Conservation (phyloP, 139 green algal genomes). For the Chlorella sp. region DNA sequence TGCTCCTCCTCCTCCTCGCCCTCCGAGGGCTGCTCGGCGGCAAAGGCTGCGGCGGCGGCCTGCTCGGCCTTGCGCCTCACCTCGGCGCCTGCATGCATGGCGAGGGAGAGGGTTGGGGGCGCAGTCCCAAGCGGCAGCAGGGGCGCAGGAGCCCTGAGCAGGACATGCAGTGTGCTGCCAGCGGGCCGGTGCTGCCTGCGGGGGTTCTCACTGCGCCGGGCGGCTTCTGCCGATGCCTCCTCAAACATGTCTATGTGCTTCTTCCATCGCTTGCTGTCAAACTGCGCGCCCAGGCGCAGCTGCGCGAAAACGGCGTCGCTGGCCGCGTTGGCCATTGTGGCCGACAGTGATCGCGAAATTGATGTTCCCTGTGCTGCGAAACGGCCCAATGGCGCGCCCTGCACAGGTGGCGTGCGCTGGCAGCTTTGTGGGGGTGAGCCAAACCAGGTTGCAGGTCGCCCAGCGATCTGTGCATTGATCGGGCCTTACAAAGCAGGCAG, state of each 20-base stretch:
- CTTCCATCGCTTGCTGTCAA: conserved; percentile 39
- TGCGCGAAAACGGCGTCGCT: conserved; percentile 25
- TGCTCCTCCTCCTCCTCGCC: no score
- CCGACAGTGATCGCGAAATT: not conserved
- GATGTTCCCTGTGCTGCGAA: no score
- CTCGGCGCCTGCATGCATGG: conserved; percentile 4
- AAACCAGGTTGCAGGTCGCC: no score
- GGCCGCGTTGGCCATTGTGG: not conserved
- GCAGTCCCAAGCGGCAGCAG: no score
- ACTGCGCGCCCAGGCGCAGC: conserved; percentile 37
- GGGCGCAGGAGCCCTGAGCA: no score
- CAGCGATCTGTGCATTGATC: not conserved
- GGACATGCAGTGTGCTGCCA: no score
- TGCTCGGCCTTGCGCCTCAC: not conserved
- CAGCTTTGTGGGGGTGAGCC: no score
- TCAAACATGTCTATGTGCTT: conserved; percentile 46
- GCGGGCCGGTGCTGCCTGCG: no score
- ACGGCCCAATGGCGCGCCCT: no score
- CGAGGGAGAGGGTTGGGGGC: not conserved
- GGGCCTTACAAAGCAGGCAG: not conserved
- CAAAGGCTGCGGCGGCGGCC: not conserved
- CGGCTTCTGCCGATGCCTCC: not conserved
- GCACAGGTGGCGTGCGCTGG: not conserved
- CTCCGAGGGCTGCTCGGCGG: not conserved
- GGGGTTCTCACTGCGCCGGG: no score